A percentile compares a stretch with the other conserved stretches of the same genome.
phyloP scores from a whole-genome alignment of 1,284 basidiomycete genomes.

The Fistulinella cinereoalba region DNA sequence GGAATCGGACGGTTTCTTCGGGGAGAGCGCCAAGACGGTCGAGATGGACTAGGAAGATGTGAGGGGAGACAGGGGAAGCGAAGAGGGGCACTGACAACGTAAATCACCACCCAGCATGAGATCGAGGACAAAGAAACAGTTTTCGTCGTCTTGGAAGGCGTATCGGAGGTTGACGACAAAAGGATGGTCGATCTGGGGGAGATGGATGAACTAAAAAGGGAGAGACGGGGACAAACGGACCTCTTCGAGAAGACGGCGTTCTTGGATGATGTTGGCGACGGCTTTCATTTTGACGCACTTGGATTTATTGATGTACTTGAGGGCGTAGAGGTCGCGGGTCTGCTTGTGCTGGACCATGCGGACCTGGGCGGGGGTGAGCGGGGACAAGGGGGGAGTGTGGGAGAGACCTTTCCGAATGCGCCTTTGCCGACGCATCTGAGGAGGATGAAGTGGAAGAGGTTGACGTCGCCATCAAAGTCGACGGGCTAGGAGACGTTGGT shows the following conservation, averaged over 20 bases:
- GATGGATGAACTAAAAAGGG: background rate
- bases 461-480: slow-evolving; percentile 97
- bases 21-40: slow-evolving; percentile 82
- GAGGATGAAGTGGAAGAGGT: slow-evolving; percentile 95
- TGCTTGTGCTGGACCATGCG: slow-evolving; percentile 99
- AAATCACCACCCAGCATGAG: slow-evolving; percentile 97
- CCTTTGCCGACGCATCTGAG: slow-evolving; percentile 95
- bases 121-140: slow-evolving; percentile 98
- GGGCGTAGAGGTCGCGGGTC: slow-evolving; percentile 89
- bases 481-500: slow-evolving; percentile 82
- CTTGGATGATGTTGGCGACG: slow-evolving; percentile 95
- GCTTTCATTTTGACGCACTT: slow-evolving; percentile 99
- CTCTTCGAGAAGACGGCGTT: slow-evolving; percentile 89
- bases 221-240: slow-evolving; percentile 37
- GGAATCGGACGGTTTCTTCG: slow-evolving; percentile 87
- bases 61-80: slow-evolving; percentile 26
- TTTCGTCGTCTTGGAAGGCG: slow-evolving; percentile 99
- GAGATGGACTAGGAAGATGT: slow-evolving; percentile 71
- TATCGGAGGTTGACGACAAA: slow-evolving; percentile 97
- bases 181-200: slow-evolving; percentile 84
- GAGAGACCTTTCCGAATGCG: slow-evolving; percentile 90
- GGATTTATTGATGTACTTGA: slow-evolving; percentile 99
- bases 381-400: slow-evolving; percentile 4
- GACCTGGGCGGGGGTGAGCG: slow-evolving; percentile 53
- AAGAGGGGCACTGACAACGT: slow-evolving; percentile 63